Percentiles rank a stretch among this genome's conserved stretches.
phyloP scores from a whole-genome alignment of 805 yeast species.

The Tetrapisispora fleetii region DNA sequence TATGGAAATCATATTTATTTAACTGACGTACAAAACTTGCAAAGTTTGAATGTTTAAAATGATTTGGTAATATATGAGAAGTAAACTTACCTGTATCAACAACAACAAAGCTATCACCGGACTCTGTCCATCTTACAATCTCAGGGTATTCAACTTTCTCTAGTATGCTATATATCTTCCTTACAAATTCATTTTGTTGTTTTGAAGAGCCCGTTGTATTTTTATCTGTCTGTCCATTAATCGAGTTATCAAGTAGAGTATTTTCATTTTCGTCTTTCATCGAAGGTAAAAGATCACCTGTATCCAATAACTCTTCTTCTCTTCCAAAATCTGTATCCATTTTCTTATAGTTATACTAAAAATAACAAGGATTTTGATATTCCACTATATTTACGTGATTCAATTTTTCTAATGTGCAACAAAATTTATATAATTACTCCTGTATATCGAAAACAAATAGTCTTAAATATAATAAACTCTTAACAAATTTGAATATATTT shows the following conservation, averaged over 20 bases:
- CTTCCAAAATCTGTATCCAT: background rate
- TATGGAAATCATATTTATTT: constrained; percentile 95
- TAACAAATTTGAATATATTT: too few species aligned
- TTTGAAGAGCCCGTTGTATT: background rate
- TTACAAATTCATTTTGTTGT: constrained; percentile 54
- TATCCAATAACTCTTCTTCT: background rate
- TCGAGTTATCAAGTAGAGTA: background rate
- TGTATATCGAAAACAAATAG: too few species aligned
- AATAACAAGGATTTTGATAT: too few species aligned
- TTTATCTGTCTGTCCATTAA: background rate
- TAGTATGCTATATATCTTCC: constrained; percentile 72
- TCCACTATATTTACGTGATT: too few species aligned
- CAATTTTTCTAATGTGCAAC: too few species aligned
- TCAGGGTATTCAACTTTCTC: constrained; percentile 67
- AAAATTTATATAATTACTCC: too few species aligned
- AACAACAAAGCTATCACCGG: constrained; percentile 84
- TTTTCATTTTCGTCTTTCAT: background rate
- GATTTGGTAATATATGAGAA: constrained; percentile 76
- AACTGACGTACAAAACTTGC: constrained; percentile 91
- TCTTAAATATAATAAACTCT: too few species aligned
- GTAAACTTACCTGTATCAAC: constrained; percentile 86
- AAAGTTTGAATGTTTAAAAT: constrained; percentile 91
- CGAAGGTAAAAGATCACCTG: background rate
- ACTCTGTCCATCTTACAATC: constrained; percentile 76
- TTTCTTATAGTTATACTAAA: too few species aligned